These are phyloP conservation scores for Colletotrichum graminicola DNA, from an alignment of 2,329 filamentous ascomycete genomes.

Conservation along the genomic window DNA sequence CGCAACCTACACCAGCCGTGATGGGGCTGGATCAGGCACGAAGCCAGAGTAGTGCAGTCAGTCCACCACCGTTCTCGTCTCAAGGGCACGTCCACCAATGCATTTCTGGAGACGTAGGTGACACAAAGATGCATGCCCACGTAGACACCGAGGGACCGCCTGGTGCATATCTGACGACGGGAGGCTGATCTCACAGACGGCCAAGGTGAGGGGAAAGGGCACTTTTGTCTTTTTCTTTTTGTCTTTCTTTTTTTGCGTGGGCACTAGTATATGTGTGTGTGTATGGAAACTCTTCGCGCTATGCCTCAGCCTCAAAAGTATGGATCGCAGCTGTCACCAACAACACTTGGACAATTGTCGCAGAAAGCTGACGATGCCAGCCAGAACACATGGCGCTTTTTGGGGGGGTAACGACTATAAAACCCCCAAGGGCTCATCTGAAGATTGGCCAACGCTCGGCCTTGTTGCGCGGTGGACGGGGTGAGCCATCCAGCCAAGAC, in stretches of 20 bases:
- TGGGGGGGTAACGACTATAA: slow-evolving; percentile 24
- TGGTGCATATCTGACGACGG: slow-evolving; percentile 20
- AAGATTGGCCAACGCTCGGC: slow-evolving; percentile 15
- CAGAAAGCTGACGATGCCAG: slow-evolving; percentile 22
- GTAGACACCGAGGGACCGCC: slow-evolving; percentile 3
- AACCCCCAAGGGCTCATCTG: slow-evolving; percentile 24
- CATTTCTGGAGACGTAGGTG: slow-evolving; percentile 30
- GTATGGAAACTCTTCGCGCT: neutral
- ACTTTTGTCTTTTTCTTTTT: no score
- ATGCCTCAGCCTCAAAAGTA: slow-evolving; percentile 5
- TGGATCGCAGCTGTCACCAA: slow-evolving; percentile 20
- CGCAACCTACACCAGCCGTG: neutral
- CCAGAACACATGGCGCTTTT: slow-evolving; percentile 10
- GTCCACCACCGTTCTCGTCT: slow-evolving; percentile 19
- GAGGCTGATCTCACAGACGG: slow-evolving; percentile 25
- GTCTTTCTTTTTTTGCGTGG: neutral
- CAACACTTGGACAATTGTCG: slow-evolving; percentile 16
- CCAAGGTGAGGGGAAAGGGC: slow-evolving; percentile 6
- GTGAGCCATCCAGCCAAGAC: slow-evolving; percentile 22
- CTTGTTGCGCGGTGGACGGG: slow-evolving; percentile 5
- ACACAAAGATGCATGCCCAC: slow-evolving; percentile 21
- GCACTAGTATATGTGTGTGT: no score
- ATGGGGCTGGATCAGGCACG: slow-evolving; percentile 15
- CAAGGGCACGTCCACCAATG: slow-evolving; percentile 17
- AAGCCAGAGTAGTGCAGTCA: slow-evolving; percentile 5